Conservation (phyloP, 2,329 filamentous ascomycete species). For the Periconia macrospinosa region DNA sequence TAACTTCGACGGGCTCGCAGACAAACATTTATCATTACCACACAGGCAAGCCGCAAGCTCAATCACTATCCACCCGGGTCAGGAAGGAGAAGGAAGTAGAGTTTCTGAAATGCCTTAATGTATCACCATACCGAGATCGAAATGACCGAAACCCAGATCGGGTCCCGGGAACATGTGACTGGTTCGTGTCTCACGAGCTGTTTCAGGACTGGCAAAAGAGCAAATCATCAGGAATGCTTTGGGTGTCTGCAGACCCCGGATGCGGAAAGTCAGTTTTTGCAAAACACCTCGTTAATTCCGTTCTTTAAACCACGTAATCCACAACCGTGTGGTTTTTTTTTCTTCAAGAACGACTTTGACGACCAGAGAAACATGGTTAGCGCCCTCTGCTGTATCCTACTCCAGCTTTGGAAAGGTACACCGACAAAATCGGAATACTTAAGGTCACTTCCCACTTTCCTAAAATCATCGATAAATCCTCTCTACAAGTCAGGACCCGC, state of each 20-base stretch:
- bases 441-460: slow-evolving; percentile 13
- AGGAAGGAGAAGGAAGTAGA: too few species aligned
- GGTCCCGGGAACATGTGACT: background rate
- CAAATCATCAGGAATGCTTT: slow-evolving; percentile 11
- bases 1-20: too few species aligned
- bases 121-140: too few species aligned
- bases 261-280: slow-evolving; percentile 32
- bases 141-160: slow-evolving; percentile 1
- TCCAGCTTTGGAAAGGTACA: slow-evolving; percentile 3
- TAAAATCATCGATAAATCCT: slow-evolving; percentile 34
- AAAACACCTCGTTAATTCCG: slow-evolving; percentile 15
- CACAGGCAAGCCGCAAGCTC: too few species aligned
- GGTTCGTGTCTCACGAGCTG: background rate
- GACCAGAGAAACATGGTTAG: slow-evolving; percentile 3
- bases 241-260: slow-evolving; percentile 32
- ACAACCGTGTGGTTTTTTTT: slow-evolving; percentile 11
- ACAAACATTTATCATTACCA: too few species aligned
- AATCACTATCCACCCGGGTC: too few species aligned
- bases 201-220: background rate
- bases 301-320: background rate
- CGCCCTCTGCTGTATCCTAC: slow-evolving; percentile 7
- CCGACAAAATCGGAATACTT: background rate
- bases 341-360: slow-evolving; percentile 12
- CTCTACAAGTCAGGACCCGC: slow-evolving; percentile 21
- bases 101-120: too few species aligned